Conservation (phyloP, 129 eudicot species). For the Flaveria bidentis region DNA sequence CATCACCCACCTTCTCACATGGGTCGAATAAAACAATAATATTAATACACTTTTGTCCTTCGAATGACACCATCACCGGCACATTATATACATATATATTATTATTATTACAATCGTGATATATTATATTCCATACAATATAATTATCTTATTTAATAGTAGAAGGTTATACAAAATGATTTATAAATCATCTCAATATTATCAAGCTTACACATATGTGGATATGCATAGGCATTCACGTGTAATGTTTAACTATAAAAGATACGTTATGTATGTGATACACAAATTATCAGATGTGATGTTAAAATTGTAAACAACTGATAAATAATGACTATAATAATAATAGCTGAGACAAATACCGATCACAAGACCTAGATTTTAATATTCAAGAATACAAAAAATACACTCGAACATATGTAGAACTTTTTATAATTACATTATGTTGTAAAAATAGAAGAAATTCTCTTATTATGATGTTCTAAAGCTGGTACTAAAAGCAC, state of each 20-base stretch:
- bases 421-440: slow-evolving; percentile 11
- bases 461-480: slow-evolving; percentile 7
- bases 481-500: slow-evolving; percentile 26
- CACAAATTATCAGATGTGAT: not conserved
- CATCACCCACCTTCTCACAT: slow-evolving; percentile 29
- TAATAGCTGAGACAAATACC: not conserved
- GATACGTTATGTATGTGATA: not conserved
- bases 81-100: not conserved
- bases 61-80: slow-evolving; percentile 7
- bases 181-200: not conserved
- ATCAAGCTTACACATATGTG: not conserved
- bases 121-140: not conserved
- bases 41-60: slow-evolving; percentile 24
- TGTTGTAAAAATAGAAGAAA: not conserved
- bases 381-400: not conserved
- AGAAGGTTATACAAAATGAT: not conserved
- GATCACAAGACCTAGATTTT: not conserved
- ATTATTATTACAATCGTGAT: too few relatives aligned
- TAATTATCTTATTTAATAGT: not conserved
- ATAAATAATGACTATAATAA: not conserved
- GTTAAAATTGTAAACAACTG: not conserved
- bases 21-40: slow-evolving; percentile 35
- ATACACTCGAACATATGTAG: not conserved
- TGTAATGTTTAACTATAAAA: not conserved
- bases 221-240: not conserved